Base-by-base conservation (phyloP, 208 protist species). In the Leishmania amazonensis region DNA sequence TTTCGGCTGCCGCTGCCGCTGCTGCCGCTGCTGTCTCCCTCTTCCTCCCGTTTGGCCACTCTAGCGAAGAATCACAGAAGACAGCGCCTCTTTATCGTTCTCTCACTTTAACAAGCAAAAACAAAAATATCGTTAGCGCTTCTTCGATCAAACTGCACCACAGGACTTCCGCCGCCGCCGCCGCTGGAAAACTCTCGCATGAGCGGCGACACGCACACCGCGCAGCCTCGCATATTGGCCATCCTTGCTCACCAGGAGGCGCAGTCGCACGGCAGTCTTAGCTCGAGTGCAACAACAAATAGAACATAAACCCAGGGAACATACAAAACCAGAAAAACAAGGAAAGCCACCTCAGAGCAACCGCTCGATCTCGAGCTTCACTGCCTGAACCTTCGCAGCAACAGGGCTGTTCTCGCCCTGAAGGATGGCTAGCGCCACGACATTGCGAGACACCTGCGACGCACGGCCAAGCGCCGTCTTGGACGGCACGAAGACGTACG, bases 401-500 rank as follows among this genome's bases (percentile, higher is more conserved):
- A 99, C 95, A 78, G 99, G 96, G 76, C 98, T 99, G 83, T 98
- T 97, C 78, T 99, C 98, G 75, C 98, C 96, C 81, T 97, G 96
- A 13, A 98, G 95, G 76, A 99, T 98, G 13, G 99, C 96, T 65
- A 98, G 90, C 57, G 99, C 95, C 77, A 99, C 98, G 11, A 99
- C 99, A 80, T 99, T 97, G 84, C 99, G 96, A 28, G 99, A 99
- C 47, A 99, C 97, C 83, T 99, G 99, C 81, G 98, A 99, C 6
- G 99, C 99, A 76, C 99, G 94, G 80, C 99, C 99, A 24, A 99
- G 93, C 47, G 98, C 99, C 40, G 92, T 91, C 89, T 99, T 99
- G 40, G 97, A 99, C 28, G 98, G 97, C n/a, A 99, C 98, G 86
- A 99, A 99, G 21, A 99, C 98, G 93, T 99, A 99, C 75, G 99